Evolutionary conservation across 345 rosid genomes (phyloP), one percentile per base, ranked within the genome.

Genomic region (Syzygium grande): DNA sequence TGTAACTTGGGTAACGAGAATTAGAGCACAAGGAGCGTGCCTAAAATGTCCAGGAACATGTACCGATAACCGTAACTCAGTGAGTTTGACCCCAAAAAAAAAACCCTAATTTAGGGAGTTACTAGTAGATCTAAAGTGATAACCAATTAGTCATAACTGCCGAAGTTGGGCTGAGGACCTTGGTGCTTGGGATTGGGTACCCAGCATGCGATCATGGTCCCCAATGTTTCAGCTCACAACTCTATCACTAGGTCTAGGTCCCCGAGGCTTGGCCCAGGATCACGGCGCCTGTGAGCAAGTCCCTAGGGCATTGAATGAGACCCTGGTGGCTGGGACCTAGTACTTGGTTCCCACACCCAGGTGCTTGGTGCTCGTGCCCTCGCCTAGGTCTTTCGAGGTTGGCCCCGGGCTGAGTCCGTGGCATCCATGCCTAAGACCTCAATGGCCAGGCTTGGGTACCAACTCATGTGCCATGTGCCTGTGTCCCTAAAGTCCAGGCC

Each of bases 291-390:
- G 65, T 11, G 7, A 1, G 11, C 27, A 0, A 58, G 65, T 14
- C 27, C 65, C 0, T 5, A 8, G n/a, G 68, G 68, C 68, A 61
- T 61, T 2, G 68, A 30, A 12, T 16, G 27, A 59, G 68, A 29
- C 68, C 17, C 16, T 8, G 0, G 68, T 27, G 68, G 34, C 68
- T 4, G 0, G 15, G 34, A 30, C n/a, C 7, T 16, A 2, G 0
- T 27, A 59, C 16, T n/a, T 25, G 16, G 65, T 9, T 61, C 34
- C 34, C 68, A 3, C 68, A 61, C 30, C 13, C 8, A 2, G 29
- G 68, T 61, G 68, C 2, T 9, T 12, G 14, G 34, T 0, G 2
- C 68, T 61, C 17, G 1, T 61, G 68, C 68, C 68, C 68, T 27
- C 30, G 11, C 63, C 27, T 13, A 11, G 1, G 63, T 23, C 29